Base-by-base conservation (phyloP, 1,284 basidiomycete species). In the Coriolopsis trogii region DNA sequence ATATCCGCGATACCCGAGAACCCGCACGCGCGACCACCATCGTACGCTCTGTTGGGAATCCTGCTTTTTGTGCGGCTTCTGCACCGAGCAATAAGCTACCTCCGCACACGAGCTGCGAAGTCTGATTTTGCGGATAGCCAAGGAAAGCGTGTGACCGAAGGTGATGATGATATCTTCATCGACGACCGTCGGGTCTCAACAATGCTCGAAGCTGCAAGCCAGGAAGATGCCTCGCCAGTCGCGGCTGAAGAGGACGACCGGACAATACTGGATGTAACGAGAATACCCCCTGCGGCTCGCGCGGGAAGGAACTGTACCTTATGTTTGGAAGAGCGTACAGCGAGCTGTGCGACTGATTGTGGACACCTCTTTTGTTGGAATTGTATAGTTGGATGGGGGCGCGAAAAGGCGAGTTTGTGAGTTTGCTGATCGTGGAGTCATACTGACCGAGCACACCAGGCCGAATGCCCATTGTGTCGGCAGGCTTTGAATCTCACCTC, bases 311-410 rank as follows among this genome's bases (percentile, higher is more conserved):
- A 81, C 63, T 96, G 93, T 61, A 93, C 92, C 2, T 75, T 96
- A 5, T 96, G 93, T 65, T 72, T 96, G 48, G 91, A 95, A 61
- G 85, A 92, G 72, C 73, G 89, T 66, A 85, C 87, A 24, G 78
- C 88, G 65, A 84, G 87, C 46, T 90, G 89, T 60, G 87, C 91
- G 23, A 97, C 95, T 0, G 94, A 96, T 67, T 97, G 95, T 63
- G 95, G 95, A 0, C 95, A 97, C 72, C 70, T 96, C 39, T 97
- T 96, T 70, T 95, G 93, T 66, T 98, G 95, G 95, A 84, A 78
- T 55, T 98, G 95, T 67, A 91, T 97, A 44, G 81, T 89, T 40
- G 84, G 89, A 41, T 91, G 95, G 95, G 84, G 85, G 8, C 76
- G 89, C 64, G 94, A 97, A 70, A 97, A 95, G 83, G 85, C 85